These are phyloP conservation scores for Ichthyophonus hoferi DNA, from an alignment of 208 protist genomes.

Conservation along the genomic window DNA sequence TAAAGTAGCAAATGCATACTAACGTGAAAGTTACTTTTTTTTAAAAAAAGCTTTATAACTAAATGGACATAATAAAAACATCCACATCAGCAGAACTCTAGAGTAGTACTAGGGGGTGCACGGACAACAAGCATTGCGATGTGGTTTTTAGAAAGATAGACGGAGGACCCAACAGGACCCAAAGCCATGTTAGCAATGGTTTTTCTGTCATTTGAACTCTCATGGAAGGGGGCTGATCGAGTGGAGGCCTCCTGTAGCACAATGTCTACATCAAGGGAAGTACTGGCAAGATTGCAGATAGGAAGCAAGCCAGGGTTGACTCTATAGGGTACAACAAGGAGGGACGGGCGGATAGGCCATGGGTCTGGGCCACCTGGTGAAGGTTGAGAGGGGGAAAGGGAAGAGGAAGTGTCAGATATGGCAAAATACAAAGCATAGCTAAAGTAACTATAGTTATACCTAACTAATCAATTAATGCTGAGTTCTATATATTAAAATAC, in stretches of 20 bases:
- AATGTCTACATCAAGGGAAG: neutral
- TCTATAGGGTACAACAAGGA: neutral
- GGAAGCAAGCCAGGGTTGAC: neutral
- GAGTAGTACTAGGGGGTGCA: no score
- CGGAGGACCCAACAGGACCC: neutral
- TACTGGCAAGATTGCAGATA: neutral
- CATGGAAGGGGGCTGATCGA: neutral
- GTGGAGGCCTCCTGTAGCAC: neutral
- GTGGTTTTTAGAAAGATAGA: neutral
- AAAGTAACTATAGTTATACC: no score
- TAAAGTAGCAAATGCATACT: no score
- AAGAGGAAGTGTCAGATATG: neutral
- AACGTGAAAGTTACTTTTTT: no score
- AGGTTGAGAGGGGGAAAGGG: neutral
- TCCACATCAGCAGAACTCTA: no score
- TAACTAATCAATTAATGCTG: no score
- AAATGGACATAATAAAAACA: no score
- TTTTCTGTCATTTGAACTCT: neutral
- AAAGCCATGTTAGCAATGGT: neutral
- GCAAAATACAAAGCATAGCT: no score
- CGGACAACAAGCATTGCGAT: neutral
- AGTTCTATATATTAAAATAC: no score
- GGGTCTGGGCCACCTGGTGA: neutral
- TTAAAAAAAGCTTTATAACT: no score
- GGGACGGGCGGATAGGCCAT: neutral